A percentile compares a stretch with the other conserved stretches of the same genome.
Conservation (phyloP, 805 yeast genomes). For the Saccharomyces jurei region DNA sequence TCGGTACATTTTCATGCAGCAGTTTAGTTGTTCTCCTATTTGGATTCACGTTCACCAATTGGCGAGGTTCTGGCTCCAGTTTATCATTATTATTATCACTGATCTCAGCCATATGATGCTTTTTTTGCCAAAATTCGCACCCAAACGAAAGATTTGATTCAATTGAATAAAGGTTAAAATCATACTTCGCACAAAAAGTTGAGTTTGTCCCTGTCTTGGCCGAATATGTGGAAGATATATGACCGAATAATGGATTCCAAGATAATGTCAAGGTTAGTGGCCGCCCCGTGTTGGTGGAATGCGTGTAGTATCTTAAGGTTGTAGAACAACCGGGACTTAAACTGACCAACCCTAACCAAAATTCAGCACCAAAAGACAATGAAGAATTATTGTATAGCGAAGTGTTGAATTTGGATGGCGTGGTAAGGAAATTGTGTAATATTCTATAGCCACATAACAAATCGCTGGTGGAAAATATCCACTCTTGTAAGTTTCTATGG, state of each 20-base stretch:
- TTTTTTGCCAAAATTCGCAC: constrained; percentile 65
- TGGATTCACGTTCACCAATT: not conserved
- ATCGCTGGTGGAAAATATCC: constrained; percentile 76
- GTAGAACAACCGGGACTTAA: constrained; percentile 88
- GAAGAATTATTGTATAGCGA: constrained; percentile 52
- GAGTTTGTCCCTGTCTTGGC: constrained; percentile 69
- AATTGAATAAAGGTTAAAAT: constrained; percentile 85
- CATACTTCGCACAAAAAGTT: constrained; percentile 76
- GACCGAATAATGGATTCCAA: constrained; percentile 84
- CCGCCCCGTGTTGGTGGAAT: constrained; percentile 77
- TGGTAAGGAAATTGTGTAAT: constrained; percentile 51
- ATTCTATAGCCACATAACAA: constrained; percentile 73
- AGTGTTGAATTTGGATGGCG: constrained; percentile 33
- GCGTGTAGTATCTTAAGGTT: constrained; percentile 76
- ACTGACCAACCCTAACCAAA: constrained; percentile 78
- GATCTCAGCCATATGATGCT: constrained; percentile 13
- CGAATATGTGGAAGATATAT: constrained; percentile 78
- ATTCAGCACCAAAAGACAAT: constrained; percentile 71
- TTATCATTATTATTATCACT: constrained; percentile 5
- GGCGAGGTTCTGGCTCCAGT: constrained; percentile 5
- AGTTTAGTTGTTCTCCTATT: not conserved
- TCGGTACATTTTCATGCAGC: constrained; percentile 1
- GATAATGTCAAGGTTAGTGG: constrained; percentile 85
- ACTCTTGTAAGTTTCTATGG: constrained; percentile 59
- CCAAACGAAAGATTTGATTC: constrained; percentile 83